Base-by-base conservation (phyloP, 371 early-diverging fungal genomes). In the Syncephalastrum monosporum region DNA sequence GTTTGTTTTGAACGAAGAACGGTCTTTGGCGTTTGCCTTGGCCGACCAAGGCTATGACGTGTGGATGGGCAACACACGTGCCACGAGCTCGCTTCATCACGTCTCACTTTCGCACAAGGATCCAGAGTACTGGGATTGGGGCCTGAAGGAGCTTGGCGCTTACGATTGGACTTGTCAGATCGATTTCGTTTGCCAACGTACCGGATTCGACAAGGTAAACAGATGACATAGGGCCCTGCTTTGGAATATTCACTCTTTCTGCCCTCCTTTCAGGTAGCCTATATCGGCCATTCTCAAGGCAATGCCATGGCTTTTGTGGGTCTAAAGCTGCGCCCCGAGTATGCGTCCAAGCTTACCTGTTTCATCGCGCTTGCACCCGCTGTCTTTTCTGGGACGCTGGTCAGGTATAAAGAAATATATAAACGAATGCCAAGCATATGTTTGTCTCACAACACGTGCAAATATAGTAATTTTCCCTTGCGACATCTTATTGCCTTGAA, bases 231-330 rank as follows among this genome's bases (percentile, higher is more conserved):
- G 12, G 2, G 10, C 7, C 7, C 38, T 33, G 2, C 10, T 12
- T 33, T 33, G 7, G 2, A 12, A 10, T 42, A 14, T 4, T 42
- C 15, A n/a, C 21, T 12, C 38, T 19, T 3, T 53, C 3, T 44
- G 14, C 45, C 21, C 17, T n/a, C 38, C 7, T 33, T 46, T 16
- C 49, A 78, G 69, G 64, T 84, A 29, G 76, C 68, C 12, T 81
- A 69, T 47, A 74, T 84, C 57, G 85, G 85, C 2, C 82, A 82
- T 56, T 82, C 82, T 23, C 85, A 84, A 59, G 85, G 85, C 17
- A 82, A 80, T 56, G 77, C 85, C 0, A 81, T 79, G 58, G 81
- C 69, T 3, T 84, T 82, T 67, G 58, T 81, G 47, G 82, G 71
- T 2, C 55, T 82, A 50, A 60, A 64, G 1, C 55, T 74, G 12